phyloP scores from a whole-genome alignment of 306 rosid species.

The Trifolium dubium region DNA sequence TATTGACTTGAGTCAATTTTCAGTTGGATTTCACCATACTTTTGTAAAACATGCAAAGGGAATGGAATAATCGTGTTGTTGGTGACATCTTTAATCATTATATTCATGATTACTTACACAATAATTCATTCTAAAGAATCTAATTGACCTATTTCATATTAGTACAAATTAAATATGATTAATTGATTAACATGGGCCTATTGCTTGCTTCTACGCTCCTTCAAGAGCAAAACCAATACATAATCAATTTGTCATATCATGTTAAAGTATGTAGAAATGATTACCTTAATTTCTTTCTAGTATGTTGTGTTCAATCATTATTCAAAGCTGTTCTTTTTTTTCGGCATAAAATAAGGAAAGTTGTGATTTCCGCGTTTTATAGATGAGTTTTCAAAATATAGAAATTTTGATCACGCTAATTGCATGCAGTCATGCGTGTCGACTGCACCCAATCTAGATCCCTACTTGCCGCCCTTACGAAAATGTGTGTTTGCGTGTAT shows the following conservation, averaged over 20 bases:
- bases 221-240: neutral
- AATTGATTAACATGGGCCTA: constrained; percentile 37
- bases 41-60: neutral
- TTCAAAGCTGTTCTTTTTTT: neutral
- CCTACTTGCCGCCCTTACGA: constrained; percentile 38
- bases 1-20: too few relatives aligned
- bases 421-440: too few relatives aligned
- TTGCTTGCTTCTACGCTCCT: constrained; percentile 15
- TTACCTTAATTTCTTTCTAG: constrained; percentile 20
- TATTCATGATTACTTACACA: constrained; percentile 1
- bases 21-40: constrained; percentile 18
- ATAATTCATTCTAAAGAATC: constrained; percentile 33
- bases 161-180: constrained; percentile 12
- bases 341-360: neutral
- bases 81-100: constrained; percentile 24
- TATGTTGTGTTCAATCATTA: constrained; percentile 28
- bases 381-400: neutral
- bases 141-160: neutral
- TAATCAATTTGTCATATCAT: constrained; percentile 29
- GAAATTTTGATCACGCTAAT: neutral
- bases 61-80: constrained; percentile 21
- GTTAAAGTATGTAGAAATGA: constrained; percentile 27
- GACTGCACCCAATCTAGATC: too few relatives aligned
- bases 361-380: neutral
- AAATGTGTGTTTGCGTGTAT: neutral